Evolutionary conservation across 805 yeast species (phyloP), one percentile per base, ranked within the genome.

Genomic region (Saturnispora galanensis): DNA sequence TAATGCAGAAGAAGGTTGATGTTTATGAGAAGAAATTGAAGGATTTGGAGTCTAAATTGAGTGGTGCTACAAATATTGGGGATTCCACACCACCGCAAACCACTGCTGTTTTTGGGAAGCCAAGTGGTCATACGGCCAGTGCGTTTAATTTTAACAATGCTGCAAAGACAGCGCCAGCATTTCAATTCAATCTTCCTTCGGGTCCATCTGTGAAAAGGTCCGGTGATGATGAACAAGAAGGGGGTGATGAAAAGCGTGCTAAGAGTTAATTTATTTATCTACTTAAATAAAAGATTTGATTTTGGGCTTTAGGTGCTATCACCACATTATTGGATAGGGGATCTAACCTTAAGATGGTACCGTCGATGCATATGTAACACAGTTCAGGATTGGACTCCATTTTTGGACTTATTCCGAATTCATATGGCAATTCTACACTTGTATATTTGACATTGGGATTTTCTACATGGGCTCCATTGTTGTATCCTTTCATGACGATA

Each of bases 331-430:
- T 44, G 15, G 37, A 13, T 3, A 4, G 9, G 9, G 45, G 41
- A 36, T 42, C 16, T 10, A 56, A 12, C 26, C 42, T 31, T 13
- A 73, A 55, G 2, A 76, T 78, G 15, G 72, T 62, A 0, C 93
- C 93, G 58, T 83, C 93, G 10, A 83, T 55, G 54, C 90, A 83
- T 57, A 81, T 70, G 31, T 87, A 63, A 49, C 73, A 62, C n/a
- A 64, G 54, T 10, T 53, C 12, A 1, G 29, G 16, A 18, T 21
- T 21, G 26, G 26, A 21, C 26, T 31, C 30, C 41, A 46, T 39
- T 12, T 16, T 17, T 2, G 35, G 18, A 31, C n/a, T n/a, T 6
- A 47, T 42, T 28, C 28, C 29, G 17, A 39, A 45, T 28, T n/a
- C 26, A 29, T 11, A 47, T 10, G 32, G 48, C 5, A n/a, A 41